Evolutionary conservation across 495 filamentous ascomycete genomes (phyloP).

Genomic region (Aspergillus campestris): DNA sequence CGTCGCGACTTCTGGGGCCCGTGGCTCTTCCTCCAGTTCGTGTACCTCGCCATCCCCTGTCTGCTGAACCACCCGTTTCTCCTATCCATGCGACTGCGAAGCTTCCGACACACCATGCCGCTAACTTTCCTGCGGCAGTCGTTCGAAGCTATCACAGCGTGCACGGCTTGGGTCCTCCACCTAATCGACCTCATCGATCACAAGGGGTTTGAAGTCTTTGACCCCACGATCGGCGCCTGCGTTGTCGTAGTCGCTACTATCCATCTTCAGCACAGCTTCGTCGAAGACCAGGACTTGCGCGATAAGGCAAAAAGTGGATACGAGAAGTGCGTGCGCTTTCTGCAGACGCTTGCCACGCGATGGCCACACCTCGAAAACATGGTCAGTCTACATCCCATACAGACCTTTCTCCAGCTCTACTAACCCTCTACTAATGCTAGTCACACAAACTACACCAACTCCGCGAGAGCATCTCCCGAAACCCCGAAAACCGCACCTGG

Average conservation of each 20-base stretch:
- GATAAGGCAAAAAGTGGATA: slow-evolving; percentile 23
- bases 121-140: slow-evolving; percentile 29
- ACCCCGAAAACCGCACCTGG: slow-evolving; percentile 15
- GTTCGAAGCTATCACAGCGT: slow-evolving; percentile 26
- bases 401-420: too few species aligned
- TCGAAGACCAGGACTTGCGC: slow-evolving; percentile 23
- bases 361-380: slow-evolving; percentile 25
- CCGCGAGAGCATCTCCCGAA: slow-evolving; percentile 21
- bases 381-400: too few species aligned
- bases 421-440: slow-evolving; percentile 4
- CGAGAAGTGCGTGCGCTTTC: slow-evolving; percentile 24
- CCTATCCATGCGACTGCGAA: slow-evolving; percentile 32
- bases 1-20: slow-evolving; percentile 37
- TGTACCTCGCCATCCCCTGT: slow-evolving; percentile 35
- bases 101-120: slow-evolving; percentile 31
- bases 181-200: slow-evolving; percentile 22
- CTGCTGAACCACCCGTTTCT: slow-evolving; percentile 38
- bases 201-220: slow-evolving; percentile 26
- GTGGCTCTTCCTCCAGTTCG: slow-evolving; percentile 36
- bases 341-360: slow-evolving; percentile 13
- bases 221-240: slow-evolving; percentile 24
- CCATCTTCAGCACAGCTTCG: slow-evolving; percentile 30
- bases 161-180: slow-evolving; percentile 25
- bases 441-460: slow-evolving; percentile 20
- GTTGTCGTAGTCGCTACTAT: slow-evolving; percentile 28